phyloP scores from a whole-genome alignment of 805 yeast species.

The Phaffomyces thermotolerans region DNA sequence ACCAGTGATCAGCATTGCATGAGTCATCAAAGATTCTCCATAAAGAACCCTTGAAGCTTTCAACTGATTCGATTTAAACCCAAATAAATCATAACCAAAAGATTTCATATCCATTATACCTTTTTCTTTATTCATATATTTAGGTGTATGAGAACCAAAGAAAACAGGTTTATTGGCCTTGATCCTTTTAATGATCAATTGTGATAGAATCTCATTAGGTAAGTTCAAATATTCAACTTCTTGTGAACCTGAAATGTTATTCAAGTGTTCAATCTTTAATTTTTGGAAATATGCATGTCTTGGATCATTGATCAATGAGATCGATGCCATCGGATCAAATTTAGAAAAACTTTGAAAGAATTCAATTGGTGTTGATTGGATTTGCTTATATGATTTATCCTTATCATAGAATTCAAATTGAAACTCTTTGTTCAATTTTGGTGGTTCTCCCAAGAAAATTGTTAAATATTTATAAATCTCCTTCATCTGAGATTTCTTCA shows the following conservation, averaged over 20 bases:
- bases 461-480: constrained; percentile 60
- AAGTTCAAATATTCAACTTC: constrained; percentile 66
- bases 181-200: constrained; percentile 59
- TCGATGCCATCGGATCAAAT: constrained; percentile 42
- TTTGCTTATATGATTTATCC: constrained; percentile 43
- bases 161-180: constrained; percentile 72
- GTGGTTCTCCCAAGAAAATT: constrained; percentile 72
- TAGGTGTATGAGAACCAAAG: constrained; percentile 87
- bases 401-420: constrained; percentile 73
- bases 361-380: constrained; percentile 55
- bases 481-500: constrained; percentile 44
- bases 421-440: constrained; percentile 59
- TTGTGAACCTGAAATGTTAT: constrained; percentile 60
- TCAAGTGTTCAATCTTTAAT: constrained; percentile 66
- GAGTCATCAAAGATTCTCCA: constrained; percentile 76
- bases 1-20: constrained; percentile 82
- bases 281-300: constrained; percentile 60
- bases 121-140: constrained; percentile 48
- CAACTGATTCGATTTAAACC: constrained; percentile 41
- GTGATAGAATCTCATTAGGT: constrained; percentile 49
- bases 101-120: constrained; percentile 71
- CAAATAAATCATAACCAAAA: constrained; percentile 58
- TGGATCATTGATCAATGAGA: constrained; percentile 77
- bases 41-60: constrained; percentile 68
- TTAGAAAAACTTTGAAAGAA: constrained; percentile 50